These are phyloP conservation scores for Venturia oleaginea DNA, from an alignment of 2,329 filamentous ascomycete genomes.

Conservation along the genomic window DNA sequence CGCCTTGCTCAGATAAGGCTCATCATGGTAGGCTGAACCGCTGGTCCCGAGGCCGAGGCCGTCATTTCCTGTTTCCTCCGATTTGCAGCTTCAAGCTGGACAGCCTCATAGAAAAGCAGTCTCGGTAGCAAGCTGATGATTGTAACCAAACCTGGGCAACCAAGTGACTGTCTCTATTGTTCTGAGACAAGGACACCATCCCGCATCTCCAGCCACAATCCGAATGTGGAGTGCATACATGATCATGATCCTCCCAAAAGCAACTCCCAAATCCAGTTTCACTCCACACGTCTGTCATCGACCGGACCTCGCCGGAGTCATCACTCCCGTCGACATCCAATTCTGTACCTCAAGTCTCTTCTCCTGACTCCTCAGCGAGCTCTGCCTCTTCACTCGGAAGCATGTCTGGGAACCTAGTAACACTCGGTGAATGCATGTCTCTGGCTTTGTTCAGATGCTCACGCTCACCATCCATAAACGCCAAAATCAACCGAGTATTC, in stretches of 20 bases:
- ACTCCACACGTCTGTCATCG: not conserved
- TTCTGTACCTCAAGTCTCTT: not conserved
- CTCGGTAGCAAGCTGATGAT: not conserved
- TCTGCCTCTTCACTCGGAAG: conserved; percentile 39
- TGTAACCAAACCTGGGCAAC: not conserved
- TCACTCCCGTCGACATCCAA: not conserved
- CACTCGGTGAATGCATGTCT: conserved; percentile 28
- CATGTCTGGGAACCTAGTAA: conserved; percentile 32
- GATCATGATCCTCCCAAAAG: not conserved
- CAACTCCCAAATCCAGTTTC: not conserved
- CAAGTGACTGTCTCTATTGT: not conserved
- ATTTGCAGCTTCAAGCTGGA: not conserved
- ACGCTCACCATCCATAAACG: conserved; percentile 41
- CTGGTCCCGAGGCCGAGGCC: not conserved
- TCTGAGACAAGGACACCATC: not conserved
- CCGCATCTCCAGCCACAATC: not conserved
- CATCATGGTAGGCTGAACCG: conserved; percentile 1
- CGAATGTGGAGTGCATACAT: not conserved
- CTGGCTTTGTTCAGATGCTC: conserved; percentile 19
- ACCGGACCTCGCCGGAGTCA: not conserved
- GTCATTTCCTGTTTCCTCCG: not conserved
- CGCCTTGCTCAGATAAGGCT: not conserved
- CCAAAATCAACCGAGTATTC: conserved; percentile 38
- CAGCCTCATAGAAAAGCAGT: not conserved
- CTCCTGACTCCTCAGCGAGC: conserved; percentile 21